Conservation (phyloP, 352 stramenopile genomes). For the Globisporangium camurandrum region DNA sequence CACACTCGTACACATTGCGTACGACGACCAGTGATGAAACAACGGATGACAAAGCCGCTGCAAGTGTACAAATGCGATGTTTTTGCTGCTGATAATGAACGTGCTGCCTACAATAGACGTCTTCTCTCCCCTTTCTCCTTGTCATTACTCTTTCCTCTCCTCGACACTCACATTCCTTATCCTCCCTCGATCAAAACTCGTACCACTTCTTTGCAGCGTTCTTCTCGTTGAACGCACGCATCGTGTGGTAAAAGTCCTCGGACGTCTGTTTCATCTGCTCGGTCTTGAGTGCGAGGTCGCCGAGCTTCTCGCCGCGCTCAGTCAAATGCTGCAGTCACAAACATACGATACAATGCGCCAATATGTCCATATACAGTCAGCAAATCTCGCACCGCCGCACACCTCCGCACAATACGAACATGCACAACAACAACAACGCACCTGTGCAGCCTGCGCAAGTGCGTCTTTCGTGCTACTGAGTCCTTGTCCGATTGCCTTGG, state of each 20-base stretch:
- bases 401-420: too few species aligned
- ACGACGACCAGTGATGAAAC: too few species aligned
- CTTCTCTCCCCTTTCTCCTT: too few species aligned
- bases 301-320: slow-evolving; percentile 70
- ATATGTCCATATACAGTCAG: neutral
- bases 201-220: slow-evolving; percentile 85
- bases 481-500: slow-evolving; percentile 21
- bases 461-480: slow-evolving; percentile 48
- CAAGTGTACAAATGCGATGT: too few species aligned
- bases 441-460: slow-evolving; percentile 63
- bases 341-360: slow-evolving; percentile 9
- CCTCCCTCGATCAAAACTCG: slow-evolving; percentile 43
- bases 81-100: too few species aligned
- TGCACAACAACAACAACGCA: slow-evolving; percentile 16
- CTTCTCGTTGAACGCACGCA: slow-evolving; percentile 82
- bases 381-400: too few species aligned
- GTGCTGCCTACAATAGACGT: too few species aligned
- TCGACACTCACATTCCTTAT: too few species aligned
- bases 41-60: too few species aligned
- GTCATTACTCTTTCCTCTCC: too few species aligned
- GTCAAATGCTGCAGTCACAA: slow-evolving; percentile 45
- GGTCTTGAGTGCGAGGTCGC: slow-evolving; percentile 67
- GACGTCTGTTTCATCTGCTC: slow-evolving; percentile 80
- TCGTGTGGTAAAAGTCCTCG: slow-evolving; percentile 78
- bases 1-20: slow-evolving; percentile 27